phyloP scores from a whole-genome alignment of 352 stramenopile genomes.

The Phytophthora cryptogea region DNA sequence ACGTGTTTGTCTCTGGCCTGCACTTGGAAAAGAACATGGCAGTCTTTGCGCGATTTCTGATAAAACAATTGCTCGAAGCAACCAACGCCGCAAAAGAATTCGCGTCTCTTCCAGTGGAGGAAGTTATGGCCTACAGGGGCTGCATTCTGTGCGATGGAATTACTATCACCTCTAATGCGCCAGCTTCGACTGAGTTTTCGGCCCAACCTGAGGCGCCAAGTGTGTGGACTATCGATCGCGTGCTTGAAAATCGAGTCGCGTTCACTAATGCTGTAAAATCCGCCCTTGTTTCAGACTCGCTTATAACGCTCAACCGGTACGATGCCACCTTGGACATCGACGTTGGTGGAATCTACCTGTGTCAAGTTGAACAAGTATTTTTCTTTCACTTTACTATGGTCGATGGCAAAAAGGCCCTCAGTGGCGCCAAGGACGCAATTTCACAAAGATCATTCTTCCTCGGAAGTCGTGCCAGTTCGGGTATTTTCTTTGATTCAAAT shows the following conservation, averaged over 20 bases:
- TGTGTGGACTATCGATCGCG: slow-evolving; percentile 32
- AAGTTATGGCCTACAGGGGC: slow-evolving; percentile 13
- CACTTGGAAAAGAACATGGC: slow-evolving; percentile 52
- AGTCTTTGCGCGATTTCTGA: slow-evolving; percentile 53
- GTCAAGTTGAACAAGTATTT: slow-evolving; percentile 29
- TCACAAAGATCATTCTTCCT: slow-evolving; percentile 36
- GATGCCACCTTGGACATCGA: slow-evolving; percentile 3
- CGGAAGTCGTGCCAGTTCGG: slow-evolving; percentile 23
- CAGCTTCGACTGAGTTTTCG: not conserved
- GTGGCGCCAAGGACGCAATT: slow-evolving; percentile 2
- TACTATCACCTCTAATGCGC: slow-evolving; percentile 9
- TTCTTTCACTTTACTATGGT: slow-evolving; percentile 50
- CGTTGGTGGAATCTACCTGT: slow-evolving; percentile 7
- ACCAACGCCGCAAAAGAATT: slow-evolving; percentile 10
- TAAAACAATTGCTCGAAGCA: slow-evolving; percentile 48
- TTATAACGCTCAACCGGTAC: slow-evolving; percentile 37
- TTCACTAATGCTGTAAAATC: slow-evolving; percentile 55
- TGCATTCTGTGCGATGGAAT: slow-evolving; percentile 26
- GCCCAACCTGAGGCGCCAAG: not conserved
- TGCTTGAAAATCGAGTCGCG: slow-evolving; percentile 33
- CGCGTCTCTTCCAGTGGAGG: slow-evolving; percentile 11
- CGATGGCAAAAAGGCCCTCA: not conserved
- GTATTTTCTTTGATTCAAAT: slow-evolving; percentile 33
- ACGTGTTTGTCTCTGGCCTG: slow-evolving; percentile 43
- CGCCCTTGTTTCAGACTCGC: slow-evolving; percentile 38